Evolutionary conservation across 352 stramenopile species (phyloP), one percentile per base, ranked within the genome.

Genomic region (Blastocystis sp.): DNA sequence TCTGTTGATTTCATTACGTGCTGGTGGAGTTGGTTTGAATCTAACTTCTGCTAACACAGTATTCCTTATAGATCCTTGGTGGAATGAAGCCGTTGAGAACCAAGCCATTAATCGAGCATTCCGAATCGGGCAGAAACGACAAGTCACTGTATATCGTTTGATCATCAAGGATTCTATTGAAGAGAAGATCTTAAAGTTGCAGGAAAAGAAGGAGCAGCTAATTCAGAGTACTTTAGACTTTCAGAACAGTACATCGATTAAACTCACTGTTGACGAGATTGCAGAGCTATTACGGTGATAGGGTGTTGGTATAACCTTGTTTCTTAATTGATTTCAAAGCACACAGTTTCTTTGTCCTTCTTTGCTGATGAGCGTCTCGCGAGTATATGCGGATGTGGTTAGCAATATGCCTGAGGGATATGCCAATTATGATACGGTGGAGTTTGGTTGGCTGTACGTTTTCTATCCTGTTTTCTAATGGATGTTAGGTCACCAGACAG

Each of bases 71-170:
- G 93, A 96, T 77, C 93, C 93, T 77, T 97, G 94, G 93, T 97
- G 94, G 94, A 97, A 98, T 89, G 91, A 92, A 19, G 92, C 92
- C 57, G 91, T 97, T 16, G 94, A 98, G 80, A 91, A 95, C 39
- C 95, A 98, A 89, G 95, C 95, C 0, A 94, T 98, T 59, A 94
- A 97, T 90, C 92, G 93, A 54, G 93, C 95, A 43, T 93, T 96
- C 67, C 92, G 93, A 0, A 89, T 97, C 5, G 93, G 93, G 0
- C 93, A 96, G 89, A 91, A 89, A 0, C 91, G 92, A 46, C 90
- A 92, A 54, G 93, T 97, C 54, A 78, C 92, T 7, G 93, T 97
- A 32, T 94, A 95, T 88, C 92, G 93, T 56, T 95, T 96, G 88
- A 90, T 96, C 42, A 90, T 96, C 29, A 88, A 91, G 0, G 90